Percentiles rank a stretch among this genome's conserved stretches.
These are phyloP conservation scores for Phellinidium pouzarii DNA, from an alignment of 1,284 basidiomycete species.

Conservation along the genomic window DNA sequence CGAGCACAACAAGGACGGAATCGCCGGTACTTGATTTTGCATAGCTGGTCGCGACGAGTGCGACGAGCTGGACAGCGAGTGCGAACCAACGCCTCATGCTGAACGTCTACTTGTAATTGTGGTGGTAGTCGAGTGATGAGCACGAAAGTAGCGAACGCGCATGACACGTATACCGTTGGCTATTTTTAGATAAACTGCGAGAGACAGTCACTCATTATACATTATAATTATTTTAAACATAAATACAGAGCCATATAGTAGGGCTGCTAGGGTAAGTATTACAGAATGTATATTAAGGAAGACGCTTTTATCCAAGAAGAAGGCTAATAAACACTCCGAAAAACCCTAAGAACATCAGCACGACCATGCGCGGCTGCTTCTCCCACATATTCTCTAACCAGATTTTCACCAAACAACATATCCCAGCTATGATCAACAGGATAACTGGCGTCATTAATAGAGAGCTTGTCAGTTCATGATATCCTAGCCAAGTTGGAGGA, in stretches of 20 bases:
- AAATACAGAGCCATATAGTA: neutral
- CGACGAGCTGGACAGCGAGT: constrained; percentile 10
- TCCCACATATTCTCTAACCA: neutral
- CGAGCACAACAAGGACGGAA: constrained; percentile 79
- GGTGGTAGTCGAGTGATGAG: constrained; percentile 9
- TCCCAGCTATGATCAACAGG: neutral
- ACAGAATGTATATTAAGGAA: neutral
- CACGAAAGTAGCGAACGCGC: neutral
- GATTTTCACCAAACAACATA: neutral
- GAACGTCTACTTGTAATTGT: neutral
- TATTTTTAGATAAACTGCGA: neutral
- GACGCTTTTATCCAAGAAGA: neutral
- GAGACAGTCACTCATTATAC: neutral
- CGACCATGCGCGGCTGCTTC: neutral
- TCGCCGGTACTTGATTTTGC: constrained; percentile 80
- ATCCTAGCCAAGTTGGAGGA: neutral
- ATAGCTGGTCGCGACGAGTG: constrained; percentile 23
- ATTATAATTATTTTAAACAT: neutral
- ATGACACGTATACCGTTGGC: constrained; percentile 1
- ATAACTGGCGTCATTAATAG: neutral
- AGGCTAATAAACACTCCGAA: constrained; percentile 1
- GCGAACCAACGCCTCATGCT: constrained; percentile 18
- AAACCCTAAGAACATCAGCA: neutral
- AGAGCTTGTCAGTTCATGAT: neutral
- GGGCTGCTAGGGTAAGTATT: neutral